These are phyloP conservation scores for Pyrus communis DNA, from an alignment of 306 rosid genomes.

Conservation along the genomic window DNA sequence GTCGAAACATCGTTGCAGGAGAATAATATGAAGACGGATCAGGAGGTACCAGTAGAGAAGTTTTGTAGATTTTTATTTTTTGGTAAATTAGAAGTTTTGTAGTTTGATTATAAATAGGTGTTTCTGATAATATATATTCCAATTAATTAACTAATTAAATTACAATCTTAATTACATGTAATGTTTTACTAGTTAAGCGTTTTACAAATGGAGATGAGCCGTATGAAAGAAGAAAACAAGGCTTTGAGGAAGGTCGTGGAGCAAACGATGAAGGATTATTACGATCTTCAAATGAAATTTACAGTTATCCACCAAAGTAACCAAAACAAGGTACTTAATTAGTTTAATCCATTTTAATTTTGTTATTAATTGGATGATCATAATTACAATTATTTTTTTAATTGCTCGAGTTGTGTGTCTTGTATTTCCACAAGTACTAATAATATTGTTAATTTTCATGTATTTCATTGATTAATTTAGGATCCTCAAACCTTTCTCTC, in stretches of 20 bases:
- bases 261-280: slow-evolving; percentile 70
- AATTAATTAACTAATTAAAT: background rate
- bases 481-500: slow-evolving; percentile 50
- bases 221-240: slow-evolving; percentile 82
- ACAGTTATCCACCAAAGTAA: slow-evolving; percentile 47
- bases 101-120: background rate
- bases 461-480: slow-evolving; percentile 18
- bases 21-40: slow-evolving; percentile 13
- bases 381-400: background rate
- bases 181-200: slow-evolving; percentile 30
- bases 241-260: slow-evolving; percentile 66
- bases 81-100: no score
- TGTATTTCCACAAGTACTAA: background rate
- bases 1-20: slow-evolving; percentile 33
- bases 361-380: background rate
- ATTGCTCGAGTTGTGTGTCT: background rate
- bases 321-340: slow-evolving; percentile 34
- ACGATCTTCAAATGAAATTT: slow-evolving; percentile 67
- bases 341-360: background rate
- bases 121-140: background rate
- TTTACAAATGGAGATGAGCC: slow-evolving; percentile 69
- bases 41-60: background rate
- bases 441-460: background rate
- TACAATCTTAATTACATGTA: background rate
- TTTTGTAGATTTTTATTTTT: background rate